Conservation (phyloP, 805 yeast genomes). For the Candida maris region DNA sequence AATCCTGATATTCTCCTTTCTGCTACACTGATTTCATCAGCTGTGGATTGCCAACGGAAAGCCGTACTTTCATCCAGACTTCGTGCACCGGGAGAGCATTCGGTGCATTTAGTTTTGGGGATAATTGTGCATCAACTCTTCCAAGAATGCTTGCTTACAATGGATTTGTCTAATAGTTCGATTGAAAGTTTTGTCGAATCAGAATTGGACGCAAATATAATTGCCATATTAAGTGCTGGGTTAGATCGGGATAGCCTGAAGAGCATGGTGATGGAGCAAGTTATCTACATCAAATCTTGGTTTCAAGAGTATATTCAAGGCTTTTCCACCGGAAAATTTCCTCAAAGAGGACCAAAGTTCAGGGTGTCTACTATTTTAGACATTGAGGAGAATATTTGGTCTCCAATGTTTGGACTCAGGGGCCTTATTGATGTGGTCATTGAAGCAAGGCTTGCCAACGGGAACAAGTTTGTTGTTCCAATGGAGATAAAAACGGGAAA, state of each 20-base stretch:
- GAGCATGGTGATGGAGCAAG: slow-evolving; percentile 42
- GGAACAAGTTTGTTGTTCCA: slow-evolving; percentile 61
- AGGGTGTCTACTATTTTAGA: slow-evolving; percentile 67
- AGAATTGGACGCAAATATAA: slow-evolving; percentile 21
- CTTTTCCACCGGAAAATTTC: slow-evolving; percentile 20
- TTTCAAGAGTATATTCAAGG: slow-evolving; percentile 38
- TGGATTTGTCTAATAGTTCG: slow-evolving; percentile 35
- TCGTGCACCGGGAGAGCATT: slow-evolving; percentile 59
- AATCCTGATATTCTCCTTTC: slow-evolving; percentile 81
- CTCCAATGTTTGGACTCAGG: slow-evolving; percentile 83
- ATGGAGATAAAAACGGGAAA: slow-evolving; percentile 89
- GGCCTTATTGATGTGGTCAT: slow-evolving; percentile 90
- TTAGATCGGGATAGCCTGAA: slow-evolving; percentile 43
- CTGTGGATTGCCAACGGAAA: slow-evolving; percentile 68
- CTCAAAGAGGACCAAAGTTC: slow-evolving; percentile 24
- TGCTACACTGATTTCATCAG: slow-evolving; percentile 77
- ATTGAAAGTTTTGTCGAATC: slow-evolving; percentile 34
- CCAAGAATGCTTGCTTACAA: slow-evolving; percentile 48
- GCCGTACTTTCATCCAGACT: slow-evolving; percentile 59
- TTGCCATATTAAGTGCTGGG: slow-evolving; percentile 53
- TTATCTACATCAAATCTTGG: slow-evolving; percentile 53
- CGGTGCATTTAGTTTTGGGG: slow-evolving; percentile 73
- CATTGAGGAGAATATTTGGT: slow-evolving; percentile 88
- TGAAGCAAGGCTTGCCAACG: slow-evolving; percentile 46
- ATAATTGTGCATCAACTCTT: slow-evolving; percentile 75